Evolutionary conservation across 1,139 yeast species (phyloP), one percentile per base, ranked within the genome.

Genomic region (Pichia sp.): DNA sequence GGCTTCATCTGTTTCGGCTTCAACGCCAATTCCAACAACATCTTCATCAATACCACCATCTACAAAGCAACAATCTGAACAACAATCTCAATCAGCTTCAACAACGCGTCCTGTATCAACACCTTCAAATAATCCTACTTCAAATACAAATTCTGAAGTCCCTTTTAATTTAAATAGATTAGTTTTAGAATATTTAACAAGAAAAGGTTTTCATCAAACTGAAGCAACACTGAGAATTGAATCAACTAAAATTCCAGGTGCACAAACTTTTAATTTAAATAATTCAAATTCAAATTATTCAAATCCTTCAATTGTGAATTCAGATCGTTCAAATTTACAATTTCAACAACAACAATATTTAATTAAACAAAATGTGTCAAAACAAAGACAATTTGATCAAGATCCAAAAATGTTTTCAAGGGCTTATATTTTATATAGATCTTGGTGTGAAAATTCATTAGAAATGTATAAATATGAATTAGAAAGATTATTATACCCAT

Each of bases 221-320:
- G 99, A 94, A 62, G 89, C 96, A 4, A 87, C 89, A 82, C 74
- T 92, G 49, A 76, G 98, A 52, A 78, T 89, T 52, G 99, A 94
- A 62, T 80, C 87, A 51, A 77, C 94, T 3, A 81, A 87, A 50
- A 76, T 76, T 3, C 77, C 80, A 2, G 76, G 80, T 1, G 61
- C 80, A 0, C 78, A 83, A 23, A 78, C 81, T 0, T 78, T 84
- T 0, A 69, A 75, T 25, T 65, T 68, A 11, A 64, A 63, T 5
- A 73, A 81, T 3, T 61, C 73, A 37, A 67, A 68, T 53, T 52
- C 81, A 46, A 56, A 69, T 35, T 55, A 71, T 46, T 68, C 71
- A 2, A 64, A 61, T 35, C 77, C 82, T 0, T 60, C 60, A 10
- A 51, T 54, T 6, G 52, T 53, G 6, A 46, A 45, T 8, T 51